Evolutionary conservation across 208 protist species (phyloP).

Genomic region (Lotmaria passim): DNA sequence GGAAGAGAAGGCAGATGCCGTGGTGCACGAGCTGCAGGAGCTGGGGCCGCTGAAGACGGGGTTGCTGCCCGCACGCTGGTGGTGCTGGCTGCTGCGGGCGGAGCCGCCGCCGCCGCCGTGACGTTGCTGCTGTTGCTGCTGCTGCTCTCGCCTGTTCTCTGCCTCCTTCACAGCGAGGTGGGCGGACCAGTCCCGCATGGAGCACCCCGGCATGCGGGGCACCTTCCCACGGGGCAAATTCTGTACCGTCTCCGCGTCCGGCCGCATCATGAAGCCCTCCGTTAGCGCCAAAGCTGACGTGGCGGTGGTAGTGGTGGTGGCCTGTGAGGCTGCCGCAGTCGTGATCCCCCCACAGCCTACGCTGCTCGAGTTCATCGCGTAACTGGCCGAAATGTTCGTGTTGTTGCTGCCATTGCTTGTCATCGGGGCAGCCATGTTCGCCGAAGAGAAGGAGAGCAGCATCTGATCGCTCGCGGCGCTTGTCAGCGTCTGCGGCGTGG

Average conservation of each 20-base stretch:
- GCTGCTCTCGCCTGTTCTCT: slow-evolving; percentile 17
- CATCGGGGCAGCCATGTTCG: slow-evolving; percentile 27
- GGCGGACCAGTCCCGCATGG: slow-evolving; percentile 57
- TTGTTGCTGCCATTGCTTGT: slow-evolving; percentile 14
- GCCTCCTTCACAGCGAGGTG: slow-evolving; percentile 21
- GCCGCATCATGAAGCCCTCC: slow-evolving; percentile 27
- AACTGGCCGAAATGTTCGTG: slow-evolving; percentile 5
- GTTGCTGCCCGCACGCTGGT: slow-evolving; percentile 1
- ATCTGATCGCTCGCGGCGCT: slow-evolving; percentile 16
- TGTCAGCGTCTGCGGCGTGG: slow-evolving; percentile 10
- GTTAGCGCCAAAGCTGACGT: background rate
- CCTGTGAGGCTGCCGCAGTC: background rate
- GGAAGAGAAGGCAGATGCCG: background rate
- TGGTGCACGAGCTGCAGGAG: background rate
- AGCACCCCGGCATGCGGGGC: slow-evolving; percentile 36
- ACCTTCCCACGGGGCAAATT: slow-evolving; percentile 23
- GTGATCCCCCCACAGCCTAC: background rate
- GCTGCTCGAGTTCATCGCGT: background rate
- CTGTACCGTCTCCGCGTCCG: slow-evolving; percentile 33
- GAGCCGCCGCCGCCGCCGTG: slow-evolving; percentile 2
- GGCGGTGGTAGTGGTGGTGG: too few species aligned
- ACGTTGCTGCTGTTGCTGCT: slow-evolving; percentile 7
- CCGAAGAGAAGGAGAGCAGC: slow-evolving; percentile 15
- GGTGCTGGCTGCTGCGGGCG: slow-evolving; percentile 2
- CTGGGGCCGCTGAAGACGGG: slow-evolving; percentile 11